These are phyloP conservation scores for Starmera dryadoides DNA, from an alignment of 805 yeast genomes.

Conservation along the genomic window DNA sequence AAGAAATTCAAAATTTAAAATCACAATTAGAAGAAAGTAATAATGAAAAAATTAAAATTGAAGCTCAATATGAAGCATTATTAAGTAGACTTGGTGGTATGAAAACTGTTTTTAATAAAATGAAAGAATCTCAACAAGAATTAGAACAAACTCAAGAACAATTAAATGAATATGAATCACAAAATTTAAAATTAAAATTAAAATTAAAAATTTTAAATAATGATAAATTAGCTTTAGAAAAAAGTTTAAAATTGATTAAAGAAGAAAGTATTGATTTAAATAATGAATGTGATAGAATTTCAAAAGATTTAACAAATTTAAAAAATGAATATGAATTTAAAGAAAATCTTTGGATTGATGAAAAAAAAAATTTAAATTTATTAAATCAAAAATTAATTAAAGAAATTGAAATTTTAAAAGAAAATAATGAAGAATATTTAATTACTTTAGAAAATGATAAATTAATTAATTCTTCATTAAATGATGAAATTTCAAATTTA, in stretches of 20 bases:
- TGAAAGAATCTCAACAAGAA: constrained; percentile 64
- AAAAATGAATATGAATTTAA: constrained; percentile 25
- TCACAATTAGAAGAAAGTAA: constrained; percentile 27
- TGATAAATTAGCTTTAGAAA: constrained; percentile 26
- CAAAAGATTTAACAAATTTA: constrained; percentile 28
- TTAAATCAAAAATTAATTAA: constrained; percentile 25
- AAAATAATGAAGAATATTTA: constrained; percentile 28
- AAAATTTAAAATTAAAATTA: constrained; percentile 28
- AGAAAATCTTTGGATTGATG: constrained; percentile 9
- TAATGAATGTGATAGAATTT: constrained; percentile 46
- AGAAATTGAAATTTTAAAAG: constrained; percentile 33
- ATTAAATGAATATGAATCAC: constrained; percentile 38
- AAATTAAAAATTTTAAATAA: constrained; percentile 24
- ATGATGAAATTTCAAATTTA: constrained; percentile 31
- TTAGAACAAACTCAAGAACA: constrained; percentile 48
- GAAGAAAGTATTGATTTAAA: constrained; percentile 40
- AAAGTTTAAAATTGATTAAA: constrained; percentile 27
- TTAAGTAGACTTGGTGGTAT: constrained; percentile 60
- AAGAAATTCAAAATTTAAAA: constrained; percentile 13
- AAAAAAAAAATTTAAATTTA: constrained; percentile 6
- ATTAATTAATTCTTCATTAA: constrained; percentile 24
- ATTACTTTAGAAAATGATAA: constrained; percentile 27
- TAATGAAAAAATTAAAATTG: constrained; percentile 49
- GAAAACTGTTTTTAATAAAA: constrained; percentile 65
- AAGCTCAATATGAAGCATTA: constrained; percentile 53